Base-by-base conservation (phyloP, 345 rosid genomes). In the Passiflora organensis region DNA sequence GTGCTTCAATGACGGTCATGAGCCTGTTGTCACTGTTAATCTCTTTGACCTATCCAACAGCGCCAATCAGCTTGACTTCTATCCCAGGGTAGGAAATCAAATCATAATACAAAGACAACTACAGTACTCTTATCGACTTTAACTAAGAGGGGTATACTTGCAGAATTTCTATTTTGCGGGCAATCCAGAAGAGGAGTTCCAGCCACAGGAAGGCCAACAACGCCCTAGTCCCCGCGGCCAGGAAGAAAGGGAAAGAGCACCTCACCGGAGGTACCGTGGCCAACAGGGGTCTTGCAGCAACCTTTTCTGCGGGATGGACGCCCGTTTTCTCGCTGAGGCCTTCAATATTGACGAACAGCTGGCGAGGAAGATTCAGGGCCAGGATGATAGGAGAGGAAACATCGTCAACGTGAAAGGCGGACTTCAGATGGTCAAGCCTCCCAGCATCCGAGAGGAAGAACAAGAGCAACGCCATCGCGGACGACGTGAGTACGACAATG, bases 121-220 rank as follows among this genome's bases (percentile, higher is more conserved):
- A 9, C 8, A 6, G 41, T 37, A 37, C 41, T 37, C 8, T 6
- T 1, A 37, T 13, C 41, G 0, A 37, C 41, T 37, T 10, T 16
- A n/a, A n/a, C n/a, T n/a, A n/a, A n/a, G n/a, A n/a, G n/a, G n/a
- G n/a, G n/a, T 15, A 58, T 16, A 53, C 1, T 22, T 32, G 44
- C 60, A 87, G 95, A 65, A 28, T 42, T 91, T 85, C 81, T 71
- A 59, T 58, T 69, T 87, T 37, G 86, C 95, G 15, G 95, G 96
- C 43, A 83, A 87, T 82, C 85, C 65, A 51, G 65, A 69, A 59
- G 69, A 74, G 0, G 79, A 70, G 60, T 63, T 77, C 59, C 18
- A 18, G 1, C 52, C 20, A 41, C n/a, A 21, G 28, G 2, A 1
- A 13, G 32, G 32, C 13, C 10, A 47, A 17, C 51, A 6, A 1